Base-by-base conservation (phyloP, 306 rosid genomes). In the Acacia confusa region DNA sequence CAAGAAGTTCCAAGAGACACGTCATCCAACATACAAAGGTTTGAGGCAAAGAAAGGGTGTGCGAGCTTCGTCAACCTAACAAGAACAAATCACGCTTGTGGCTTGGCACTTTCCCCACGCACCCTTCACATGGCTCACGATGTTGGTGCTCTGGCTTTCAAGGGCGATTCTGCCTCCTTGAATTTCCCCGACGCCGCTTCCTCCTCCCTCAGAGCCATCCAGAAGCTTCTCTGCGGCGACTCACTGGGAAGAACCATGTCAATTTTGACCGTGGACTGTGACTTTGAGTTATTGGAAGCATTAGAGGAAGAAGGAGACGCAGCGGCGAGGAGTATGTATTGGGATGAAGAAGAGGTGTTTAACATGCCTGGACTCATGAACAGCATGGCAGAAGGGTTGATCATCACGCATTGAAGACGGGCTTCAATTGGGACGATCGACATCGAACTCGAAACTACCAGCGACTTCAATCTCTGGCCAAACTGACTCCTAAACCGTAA, bases 21-120 rank as follows among this genome's bases (percentile, higher is more conserved):
- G 97, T 0, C 97, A 94, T 77, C 98, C 97, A 0, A 78, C 84
- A 9, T 94, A 85, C 89, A 87, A 82, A 77, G 97, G 98, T 0
- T 97, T 92, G 1, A 81, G 97, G 72, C 76, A 90, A 22, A 88
- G 91, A 70, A 87, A 87, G 98, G 98, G 95, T 94, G 2, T 86
- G 95, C 50, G 94, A 94, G 89, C 72, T 94, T 9, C 76, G 97
- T 58, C 85, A 87, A 36, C 94, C 95, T 0, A 78, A 77, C 24
- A 87, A 78, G n/a, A 87, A 71, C 52, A 92, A 88, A 70, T 72
- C 92, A 0, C 87, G 92, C 0, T 65, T 94, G 0, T 94, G 97
- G 74, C 52, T 69, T 1, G 74, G 53, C 3, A 69, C 74, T 1
- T 69, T 69, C 7, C 30, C 10, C 0, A 20, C 4, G n/a, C n/a